phyloP scores from a whole-genome alignment of 78 protist genomes.

The Dictyostelium capitatum region DNA sequence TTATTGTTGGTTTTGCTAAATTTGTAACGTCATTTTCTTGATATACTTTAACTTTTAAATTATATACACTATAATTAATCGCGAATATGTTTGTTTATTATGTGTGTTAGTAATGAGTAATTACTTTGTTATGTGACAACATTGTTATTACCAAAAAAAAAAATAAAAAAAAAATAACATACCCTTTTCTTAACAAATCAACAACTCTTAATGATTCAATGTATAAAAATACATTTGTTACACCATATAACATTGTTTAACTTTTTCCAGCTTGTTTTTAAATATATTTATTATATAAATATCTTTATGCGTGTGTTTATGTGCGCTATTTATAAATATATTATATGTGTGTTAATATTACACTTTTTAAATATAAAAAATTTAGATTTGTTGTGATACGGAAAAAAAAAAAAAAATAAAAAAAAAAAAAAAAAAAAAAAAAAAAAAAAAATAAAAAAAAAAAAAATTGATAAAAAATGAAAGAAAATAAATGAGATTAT shows the following conservation, averaged over 20 bases:
- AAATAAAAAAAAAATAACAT: neutral
- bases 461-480: no score
- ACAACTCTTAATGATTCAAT: constrained; percentile 60
- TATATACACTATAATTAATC: constrained; percentile 12
- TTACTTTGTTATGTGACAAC: no score
- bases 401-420: no score
- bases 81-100: neutral
- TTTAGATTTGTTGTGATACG: no score
- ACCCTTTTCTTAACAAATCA: constrained; percentile 71
- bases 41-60: constrained; percentile 43
- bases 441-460: no score
- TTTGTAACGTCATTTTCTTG: constrained; percentile 37
- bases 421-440: no score
- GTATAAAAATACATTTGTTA: constrained; percentile 47
- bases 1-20: constrained; percentile 37
- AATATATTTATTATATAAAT: no score
- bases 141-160: neutral
- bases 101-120: neutral
- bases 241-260: constrained; percentile 37
- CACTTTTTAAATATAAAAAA: no score
- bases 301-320: neutral
- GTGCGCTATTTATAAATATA: no score
- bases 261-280: no score
- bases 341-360: no score
- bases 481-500: no score